phyloP scores from a whole-genome alignment of 2,329 filamentous ascomycete genomes.

The Aspergillus intermedius region DNA sequence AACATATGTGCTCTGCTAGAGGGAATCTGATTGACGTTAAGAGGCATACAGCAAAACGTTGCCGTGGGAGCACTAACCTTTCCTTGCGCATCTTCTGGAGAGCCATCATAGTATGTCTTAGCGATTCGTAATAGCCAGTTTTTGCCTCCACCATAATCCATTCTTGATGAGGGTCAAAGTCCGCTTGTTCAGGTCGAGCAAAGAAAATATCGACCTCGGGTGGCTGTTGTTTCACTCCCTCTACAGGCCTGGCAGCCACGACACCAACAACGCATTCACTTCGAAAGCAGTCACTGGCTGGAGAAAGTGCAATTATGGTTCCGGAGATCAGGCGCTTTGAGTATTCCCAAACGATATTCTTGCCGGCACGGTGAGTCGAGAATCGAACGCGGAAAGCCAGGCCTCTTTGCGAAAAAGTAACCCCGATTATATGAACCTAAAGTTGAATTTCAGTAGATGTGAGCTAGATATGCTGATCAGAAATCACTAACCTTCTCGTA shows the following conservation, averaged over 20 bases:
- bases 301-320: slow-evolving; percentile 50
- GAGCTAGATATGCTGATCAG: background rate
- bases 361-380: slow-evolving; percentile 58
- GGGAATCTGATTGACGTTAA: slow-evolving; percentile 33
- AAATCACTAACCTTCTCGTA: slow-evolving; percentile 57
- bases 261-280: slow-evolving; percentile 62
- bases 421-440: slow-evolving; percentile 60
- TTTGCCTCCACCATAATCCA: slow-evolving; percentile 75
- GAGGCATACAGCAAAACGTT: background rate
- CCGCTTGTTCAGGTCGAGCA: slow-evolving; percentile 51
- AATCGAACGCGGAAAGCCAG: slow-evolving; percentile 64
- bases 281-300: slow-evolving; percentile 54
- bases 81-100: slow-evolving; percentile 61
- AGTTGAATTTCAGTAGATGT: background rate
- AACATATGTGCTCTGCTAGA: slow-evolving; percentile 38
- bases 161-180: slow-evolving; percentile 62
- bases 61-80: slow-evolving; percentile 24
- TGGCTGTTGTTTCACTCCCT: slow-evolving; percentile 57
- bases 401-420: slow-evolving; percentile 58
- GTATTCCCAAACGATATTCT: slow-evolving; percentile 62
- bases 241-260: slow-evolving; percentile 63
- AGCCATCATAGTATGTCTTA: slow-evolving; percentile 64
- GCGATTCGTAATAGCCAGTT: slow-evolving; percentile 68
- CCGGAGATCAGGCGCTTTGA: slow-evolving; percentile 53
- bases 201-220: slow-evolving; percentile 73